Percentiles rank a stretch among this genome's conserved stretches.
Conservation (phyloP, 352 stramenopile genomes). For the Globisporangium carolinianum region DNA sequence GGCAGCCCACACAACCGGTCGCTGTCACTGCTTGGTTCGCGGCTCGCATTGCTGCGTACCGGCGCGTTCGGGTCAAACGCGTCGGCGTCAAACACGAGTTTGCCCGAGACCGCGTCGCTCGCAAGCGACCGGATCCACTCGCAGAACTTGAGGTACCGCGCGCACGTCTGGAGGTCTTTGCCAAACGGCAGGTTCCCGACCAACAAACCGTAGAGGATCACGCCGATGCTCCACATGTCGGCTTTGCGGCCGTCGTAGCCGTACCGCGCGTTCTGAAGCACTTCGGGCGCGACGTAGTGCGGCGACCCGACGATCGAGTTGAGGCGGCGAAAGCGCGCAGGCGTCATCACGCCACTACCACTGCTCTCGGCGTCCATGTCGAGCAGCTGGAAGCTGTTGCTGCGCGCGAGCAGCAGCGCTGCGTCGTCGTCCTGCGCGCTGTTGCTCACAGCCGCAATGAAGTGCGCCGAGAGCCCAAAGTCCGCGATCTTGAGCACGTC, state of each 20-base stretch:
- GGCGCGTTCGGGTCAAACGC: constrained; percentile 26
- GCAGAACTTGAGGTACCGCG: constrained; percentile 91
- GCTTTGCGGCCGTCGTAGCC: constrained; percentile 90
- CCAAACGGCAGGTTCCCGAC: constrained; percentile 94
- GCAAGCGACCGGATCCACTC: constrained; percentile 88
- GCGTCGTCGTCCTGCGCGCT: constrained; percentile 13
- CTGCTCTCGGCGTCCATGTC: constrained; percentile 56
- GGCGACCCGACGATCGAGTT: constrained; percentile 93
- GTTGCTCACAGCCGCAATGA: constrained; percentile 68
- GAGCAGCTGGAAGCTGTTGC: constrained; percentile 84
- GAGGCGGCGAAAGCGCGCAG: constrained; percentile 64
- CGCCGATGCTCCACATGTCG: constrained; percentile 89
- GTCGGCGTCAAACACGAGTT: constrained; percentile 45
- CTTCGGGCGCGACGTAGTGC: constrained; percentile 96
- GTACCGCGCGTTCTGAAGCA: constrained; percentile 83
- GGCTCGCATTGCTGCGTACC: background rate
- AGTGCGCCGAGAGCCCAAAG: constrained; percentile 90
- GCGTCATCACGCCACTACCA: constrained; percentile 1
- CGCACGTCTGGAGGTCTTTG: constrained; percentile 92
- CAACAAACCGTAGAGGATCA: constrained; percentile 93
- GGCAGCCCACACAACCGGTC: no score
- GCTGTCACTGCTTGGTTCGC: background rate
- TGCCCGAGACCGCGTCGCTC: constrained; percentile 49
- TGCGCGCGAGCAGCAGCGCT: constrained; percentile 55
- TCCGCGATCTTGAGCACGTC: constrained; percentile 92